phyloP scores from a whole-genome alignment of 169 alveolate species.

The Neospora caninum region DNA sequence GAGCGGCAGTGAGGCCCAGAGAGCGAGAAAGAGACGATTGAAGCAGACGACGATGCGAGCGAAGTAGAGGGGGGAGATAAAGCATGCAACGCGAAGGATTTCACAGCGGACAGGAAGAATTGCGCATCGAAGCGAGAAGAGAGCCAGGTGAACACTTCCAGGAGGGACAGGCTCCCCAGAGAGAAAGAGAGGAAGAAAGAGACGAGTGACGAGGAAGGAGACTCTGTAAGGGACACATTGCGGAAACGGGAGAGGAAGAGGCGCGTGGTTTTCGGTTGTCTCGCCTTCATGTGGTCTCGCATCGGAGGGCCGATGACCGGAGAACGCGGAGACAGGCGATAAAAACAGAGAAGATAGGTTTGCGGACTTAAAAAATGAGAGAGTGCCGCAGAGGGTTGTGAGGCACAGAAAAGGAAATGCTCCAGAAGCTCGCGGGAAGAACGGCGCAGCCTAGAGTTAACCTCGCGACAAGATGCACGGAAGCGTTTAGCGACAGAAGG shows the following conservation, averaged over 20 bases:
- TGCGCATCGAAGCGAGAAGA: not conserved
- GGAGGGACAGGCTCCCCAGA: not conserved
- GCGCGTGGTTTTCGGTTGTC: not conserved
- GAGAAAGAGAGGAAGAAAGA: not conserved
- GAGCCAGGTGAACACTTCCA: not conserved
- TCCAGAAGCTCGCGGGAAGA: no score
- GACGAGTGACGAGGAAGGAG: not conserved
- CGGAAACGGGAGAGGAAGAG: not conserved
- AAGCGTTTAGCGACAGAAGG: no score
- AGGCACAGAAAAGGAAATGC: no score
- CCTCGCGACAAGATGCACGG: no score
- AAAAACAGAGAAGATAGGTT: not conserved
- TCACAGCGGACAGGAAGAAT: not conserved
- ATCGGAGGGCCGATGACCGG: not conserved
- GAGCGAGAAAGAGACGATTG: not conserved
- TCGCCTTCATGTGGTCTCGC: not conserved
- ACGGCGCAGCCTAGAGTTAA: no score
- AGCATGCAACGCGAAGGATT: not conserved
- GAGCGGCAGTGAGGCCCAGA: not conserved
- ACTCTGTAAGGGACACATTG: no score
- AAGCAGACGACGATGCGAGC: not conserved
- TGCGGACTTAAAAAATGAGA: no score
- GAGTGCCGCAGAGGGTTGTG: no score
- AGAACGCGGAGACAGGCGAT: no score
- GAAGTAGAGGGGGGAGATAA: not conserved